A percentile compares a stretch with the other conserved stretches of the same genome.
Evolutionary conservation across 352 stramenopile genomes (phyloP).

Genomic region (Pythium volutum): DNA sequence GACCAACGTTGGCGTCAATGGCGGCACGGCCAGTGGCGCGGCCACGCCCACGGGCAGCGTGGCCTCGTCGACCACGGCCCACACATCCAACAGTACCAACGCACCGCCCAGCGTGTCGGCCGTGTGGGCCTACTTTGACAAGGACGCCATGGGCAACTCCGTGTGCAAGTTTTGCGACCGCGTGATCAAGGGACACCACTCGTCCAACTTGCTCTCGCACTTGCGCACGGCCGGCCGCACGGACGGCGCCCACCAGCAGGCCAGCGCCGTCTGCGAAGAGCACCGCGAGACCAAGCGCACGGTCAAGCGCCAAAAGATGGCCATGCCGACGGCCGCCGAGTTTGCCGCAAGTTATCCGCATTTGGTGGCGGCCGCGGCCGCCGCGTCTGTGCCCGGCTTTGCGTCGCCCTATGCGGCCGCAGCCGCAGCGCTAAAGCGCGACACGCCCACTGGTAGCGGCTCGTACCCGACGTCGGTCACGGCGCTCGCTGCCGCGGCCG

Average conservation of each 20-base stretch:
- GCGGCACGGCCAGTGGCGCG: conserved; percentile 9
- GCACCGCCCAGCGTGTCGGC: conserved; percentile 63
- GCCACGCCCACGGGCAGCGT: conserved; percentile 6
- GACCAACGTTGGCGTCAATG: neutral
- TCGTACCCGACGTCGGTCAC: conserved; percentile 20
- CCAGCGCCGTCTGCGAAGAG: conserved; percentile 71
- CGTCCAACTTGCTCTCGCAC: conserved; percentile 78
- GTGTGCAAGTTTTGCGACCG: conserved; percentile 83
- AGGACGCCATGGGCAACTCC: conserved; percentile 70
- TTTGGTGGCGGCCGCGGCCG: conserved; percentile 41
- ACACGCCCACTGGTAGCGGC: conserved; percentile 5
- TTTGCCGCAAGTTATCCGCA: conserved; percentile 46
- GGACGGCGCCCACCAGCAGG: conserved; percentile 67
- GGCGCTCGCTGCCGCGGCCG: conserved; percentile 37
- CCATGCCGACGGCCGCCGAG: conserved; percentile 48
- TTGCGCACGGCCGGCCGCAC: conserved; percentile 70
- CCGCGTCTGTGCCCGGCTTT: conserved; percentile 36
- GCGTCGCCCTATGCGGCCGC: conserved; percentile 5
- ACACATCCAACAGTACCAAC: conserved; percentile 27
- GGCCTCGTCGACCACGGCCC: conserved; percentile 6
- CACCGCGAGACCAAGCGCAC: conserved; percentile 77
- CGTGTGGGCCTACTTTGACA: conserved; percentile 85
- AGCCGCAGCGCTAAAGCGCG: conserved; percentile 24
- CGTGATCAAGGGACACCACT: conserved; percentile 86
- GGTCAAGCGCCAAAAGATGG: conserved; percentile 70